Percentiles rank a stretch among this genome's conserved stretches.
These are phyloP conservation scores for Vitellaria paradoxa DNA, from an alignment of 179 eudicot species.

Conservation along the genomic window DNA sequence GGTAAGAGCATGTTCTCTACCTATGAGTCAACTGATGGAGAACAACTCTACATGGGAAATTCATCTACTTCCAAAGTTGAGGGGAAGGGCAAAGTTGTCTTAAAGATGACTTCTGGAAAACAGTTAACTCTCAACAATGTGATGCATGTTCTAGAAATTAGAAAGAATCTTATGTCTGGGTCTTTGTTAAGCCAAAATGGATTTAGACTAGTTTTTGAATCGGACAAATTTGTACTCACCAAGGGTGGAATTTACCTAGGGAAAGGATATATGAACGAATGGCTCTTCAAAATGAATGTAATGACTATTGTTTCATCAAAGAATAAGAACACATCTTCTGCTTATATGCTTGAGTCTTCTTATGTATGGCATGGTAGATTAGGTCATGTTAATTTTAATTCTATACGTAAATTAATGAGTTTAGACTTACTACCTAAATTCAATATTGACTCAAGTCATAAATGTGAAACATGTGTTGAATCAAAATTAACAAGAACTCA, in stretches of 20 bases:
- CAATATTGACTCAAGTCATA: not conserved
- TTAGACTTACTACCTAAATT: not conserved
- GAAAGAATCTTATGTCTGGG: not conserved
- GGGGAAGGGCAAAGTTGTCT: not conserved
- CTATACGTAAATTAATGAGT: not conserved
- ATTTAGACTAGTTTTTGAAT: not conserved
- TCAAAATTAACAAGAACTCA: not conserved
- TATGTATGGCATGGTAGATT: slow-evolving; percentile 11
- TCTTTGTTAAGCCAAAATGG: not conserved
- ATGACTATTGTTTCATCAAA: not conserved
- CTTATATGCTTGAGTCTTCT: not conserved
- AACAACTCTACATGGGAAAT: not conserved
- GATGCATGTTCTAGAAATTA: not conserved
- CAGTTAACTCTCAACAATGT: slow-evolving; percentile 8
- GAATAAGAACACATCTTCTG: not conserved
- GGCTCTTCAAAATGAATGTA: not conserved
- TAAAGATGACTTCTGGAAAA: not conserved
- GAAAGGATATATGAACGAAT: not conserved
- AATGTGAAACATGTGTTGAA: slow-evolving; percentile 5
- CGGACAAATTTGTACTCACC: not conserved
- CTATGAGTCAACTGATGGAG: not conserved
- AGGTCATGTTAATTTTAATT: slow-evolving; percentile 7
- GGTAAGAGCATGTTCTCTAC: not conserved
- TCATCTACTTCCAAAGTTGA: not conserved
- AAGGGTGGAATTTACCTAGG: not conserved